Evolutionary conservation across 1,284 basidiomycete species (phyloP), one percentile per base, ranked within the genome.

Genomic region (Leccinum griseonigrum): DNA sequence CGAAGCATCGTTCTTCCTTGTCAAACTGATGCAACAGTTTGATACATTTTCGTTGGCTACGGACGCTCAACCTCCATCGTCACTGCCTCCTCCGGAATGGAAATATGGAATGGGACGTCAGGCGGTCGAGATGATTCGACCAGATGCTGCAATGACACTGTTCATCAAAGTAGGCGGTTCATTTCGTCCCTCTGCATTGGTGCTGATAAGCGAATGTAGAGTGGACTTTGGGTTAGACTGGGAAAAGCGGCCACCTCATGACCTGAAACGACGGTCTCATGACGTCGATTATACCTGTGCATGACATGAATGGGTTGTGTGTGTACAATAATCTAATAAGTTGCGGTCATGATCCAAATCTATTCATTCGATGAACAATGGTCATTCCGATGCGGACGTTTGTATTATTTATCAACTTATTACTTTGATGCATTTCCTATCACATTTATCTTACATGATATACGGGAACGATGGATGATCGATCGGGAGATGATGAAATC

Each of bases 1-100:
- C 68, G 85, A 91, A 70, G 83, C 85, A 52, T 84, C 86, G 3
- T 91, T 83, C 69, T 85, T 90, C 73, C 79, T 91, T 38, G 83
- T 86, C 9, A 79, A 85, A 32, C 71, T 91, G 29, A 70, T 91
- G 55, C 88, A 91, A 67, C 78, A 78, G 26, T 90, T 85, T 66
- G 81, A 85, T 63, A 75, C 77, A 2, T 84, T 91, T 67, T 77
- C 79, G 10, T 73, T 91, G 36, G 85, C 85, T 0, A 71, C 80
- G 11, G 86, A 90, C 60, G 79, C 77, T 22, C 88, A 90, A 67
- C 88, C 88, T 2, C 69, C 69, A 46, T 83, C 79, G 0, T 87
- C 88, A 18, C 66, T 83, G 50, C 87, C 87, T 2, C 87, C 85
- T 34, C 62, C 72, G 0, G 79, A 83, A 62, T 89, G 88, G 87